Evolutionary conservation across 257 asterid genomes (phyloP), one percentile per base, ranked within the genome.

Genomic region (Solanum chmielewskii): DNA sequence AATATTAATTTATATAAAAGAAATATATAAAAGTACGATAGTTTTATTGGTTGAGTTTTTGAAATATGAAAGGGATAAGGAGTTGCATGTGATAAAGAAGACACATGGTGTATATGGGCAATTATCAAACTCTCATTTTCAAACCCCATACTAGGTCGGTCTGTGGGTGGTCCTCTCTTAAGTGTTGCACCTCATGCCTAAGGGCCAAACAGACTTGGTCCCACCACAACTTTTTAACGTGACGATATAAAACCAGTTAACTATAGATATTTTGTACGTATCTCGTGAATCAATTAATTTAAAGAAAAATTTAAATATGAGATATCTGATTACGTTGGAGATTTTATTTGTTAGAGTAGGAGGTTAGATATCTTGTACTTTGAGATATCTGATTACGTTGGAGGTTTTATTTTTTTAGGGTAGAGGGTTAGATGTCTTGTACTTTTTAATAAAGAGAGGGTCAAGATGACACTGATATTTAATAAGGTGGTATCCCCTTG

Each of bases 401-500:
- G 23, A 49, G 21, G 20, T 5, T 6, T 64, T 27, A 2, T 31
- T 29, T 64, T 27, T 21, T 59, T 15, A 4, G 10, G 37, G 35
- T 0, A 10, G 33, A 21, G 21, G 39, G 23, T 5, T 35, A 47
- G 47, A 37, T 2, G 13, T 73, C 11, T 37, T 35, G 81, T 37
- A 21, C 42, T 20, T 37, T 37, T 73, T 11, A 73, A 35, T 37
- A 35, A 73, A 31, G 25, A 21, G 8, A 20, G 23, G 16, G 31
- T 73, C 18, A 73, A 73, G 49, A 41, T 73, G 81, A 37, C 49
- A 37, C 14, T 73, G 31, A 73, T 37, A 71, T 71, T 70, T 16
- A 70, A 70, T 70, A 33, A 70, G n/a, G 77, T 70, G 76, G 76
- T 29, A 69, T 29, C 76, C 76, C 75, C 76, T 69, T 69, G 76